These are phyloP conservation scores for Colletotrichum australisinense DNA, from an alignment of 2,329 filamentous ascomycete species.

Conservation along the genomic window DNA sequence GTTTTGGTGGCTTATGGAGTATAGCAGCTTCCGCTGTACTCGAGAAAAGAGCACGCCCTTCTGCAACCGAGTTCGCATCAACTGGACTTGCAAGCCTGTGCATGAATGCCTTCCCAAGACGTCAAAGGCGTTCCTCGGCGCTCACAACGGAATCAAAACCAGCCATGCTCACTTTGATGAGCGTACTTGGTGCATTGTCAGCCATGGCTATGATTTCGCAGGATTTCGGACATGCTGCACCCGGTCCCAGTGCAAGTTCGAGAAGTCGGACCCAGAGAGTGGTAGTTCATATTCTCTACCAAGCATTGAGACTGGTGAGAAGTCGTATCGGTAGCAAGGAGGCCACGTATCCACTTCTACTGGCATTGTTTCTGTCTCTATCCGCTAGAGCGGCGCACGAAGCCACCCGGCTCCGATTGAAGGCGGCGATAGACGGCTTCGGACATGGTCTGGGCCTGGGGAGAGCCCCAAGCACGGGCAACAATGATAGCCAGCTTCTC, in stretches of 20 bases:
- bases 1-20: conserved; percentile 21
- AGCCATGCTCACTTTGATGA: conserved; percentile 38
- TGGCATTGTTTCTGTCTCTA: conserved; percentile 24
- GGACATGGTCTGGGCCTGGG: neutral
- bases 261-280: neutral
- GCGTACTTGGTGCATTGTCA: conserved; percentile 44
- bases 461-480: neutral
- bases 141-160: neutral
- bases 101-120: neutral
- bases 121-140: neutral
- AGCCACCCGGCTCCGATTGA: neutral
- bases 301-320: conserved; percentile 14
- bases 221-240: conserved; percentile 8
- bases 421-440: neutral
- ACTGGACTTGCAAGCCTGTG: conserved; percentile 15
- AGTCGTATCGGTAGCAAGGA: neutral
- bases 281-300: conserved; percentile 22
- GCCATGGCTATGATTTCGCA: conserved; percentile 39
- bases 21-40: conserved; percentile 12
- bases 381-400: neutral
- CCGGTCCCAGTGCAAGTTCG: neutral
- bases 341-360: conserved; percentile 12
- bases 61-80: conserved; percentile 17
- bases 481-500: conserved; percentile 40
- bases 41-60: conserved; percentile 4